Conservation (phyloP, 2,329 filamentous ascomycete genomes). For the Monosporascus cannonballus region DNA sequence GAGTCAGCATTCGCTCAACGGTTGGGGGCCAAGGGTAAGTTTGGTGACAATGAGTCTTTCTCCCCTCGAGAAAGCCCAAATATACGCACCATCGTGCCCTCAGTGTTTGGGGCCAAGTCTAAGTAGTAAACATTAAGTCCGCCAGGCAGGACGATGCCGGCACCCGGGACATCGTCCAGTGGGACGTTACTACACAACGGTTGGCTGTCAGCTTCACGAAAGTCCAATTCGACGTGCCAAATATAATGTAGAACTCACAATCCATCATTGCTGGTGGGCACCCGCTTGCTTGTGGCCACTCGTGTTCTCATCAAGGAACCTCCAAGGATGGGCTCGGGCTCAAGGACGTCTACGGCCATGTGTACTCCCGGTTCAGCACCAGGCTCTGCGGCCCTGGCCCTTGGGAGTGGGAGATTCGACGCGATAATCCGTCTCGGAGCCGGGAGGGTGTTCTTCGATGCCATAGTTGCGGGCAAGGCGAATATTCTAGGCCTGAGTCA, state of each 20-base stretch:
- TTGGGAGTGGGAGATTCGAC: constrained; percentile 18
- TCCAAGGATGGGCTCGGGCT: constrained; percentile 13
- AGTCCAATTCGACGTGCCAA: not conserved
- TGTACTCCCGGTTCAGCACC: constrained; percentile 20
- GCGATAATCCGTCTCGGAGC: constrained; percentile 20
- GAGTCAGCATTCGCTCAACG: not conserved
- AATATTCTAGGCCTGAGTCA: not conserved
- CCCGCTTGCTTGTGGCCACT: constrained; percentile 16
- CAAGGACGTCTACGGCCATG: constrained; percentile 18
- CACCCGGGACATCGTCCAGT: constrained; percentile 21
- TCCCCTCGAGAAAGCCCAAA: too few species aligned
- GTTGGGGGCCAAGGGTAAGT: too few species aligned
- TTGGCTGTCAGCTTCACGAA: not conserved
- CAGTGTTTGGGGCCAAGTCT: constrained; percentile 22
- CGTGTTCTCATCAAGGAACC: constrained; percentile 12
- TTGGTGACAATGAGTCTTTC: not conserved
- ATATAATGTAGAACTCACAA: constrained; percentile 14
- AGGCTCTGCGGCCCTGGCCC: constrained; percentile 2
- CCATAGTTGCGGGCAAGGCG: not conserved
- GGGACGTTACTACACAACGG: constrained; percentile 12
- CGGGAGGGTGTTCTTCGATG: constrained; percentile 1
- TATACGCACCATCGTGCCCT: constrained; percentile 19
- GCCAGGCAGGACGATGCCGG: constrained; percentile 26
- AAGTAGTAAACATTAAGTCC: constrained; percentile 25
- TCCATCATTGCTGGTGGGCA: constrained; percentile 22